phyloP scores from a whole-genome alignment of 78 protist genomes.

The Dictyostelium capitatum region DNA sequence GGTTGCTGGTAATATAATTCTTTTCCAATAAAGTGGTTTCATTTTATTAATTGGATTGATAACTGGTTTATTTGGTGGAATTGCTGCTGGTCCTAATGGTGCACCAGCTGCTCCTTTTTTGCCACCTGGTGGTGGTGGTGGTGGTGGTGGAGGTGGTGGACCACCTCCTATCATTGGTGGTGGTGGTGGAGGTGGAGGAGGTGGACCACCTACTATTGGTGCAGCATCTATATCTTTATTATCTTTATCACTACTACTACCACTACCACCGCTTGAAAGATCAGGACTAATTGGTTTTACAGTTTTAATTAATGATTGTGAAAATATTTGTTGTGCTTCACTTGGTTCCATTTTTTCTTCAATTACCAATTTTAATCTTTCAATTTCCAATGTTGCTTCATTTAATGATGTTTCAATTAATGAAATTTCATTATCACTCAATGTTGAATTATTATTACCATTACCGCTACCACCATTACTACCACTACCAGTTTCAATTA shows the following conservation, averaged over 20 bases:
- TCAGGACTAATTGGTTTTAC: constrained; percentile 23
- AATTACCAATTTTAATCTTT: constrained; percentile 36
- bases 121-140: constrained; percentile 58
- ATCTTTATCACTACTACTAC: background rate
- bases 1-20: constrained; percentile 62
- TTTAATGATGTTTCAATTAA: background rate
- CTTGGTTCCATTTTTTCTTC: constrained; percentile 55
- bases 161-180: constrained; percentile 55
- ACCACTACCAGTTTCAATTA: too few relatives aligned
- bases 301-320: background rate
- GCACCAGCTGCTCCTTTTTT: constrained; percentile 42
- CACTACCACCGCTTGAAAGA: background rate
- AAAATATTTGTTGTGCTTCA: constrained; percentile 5
- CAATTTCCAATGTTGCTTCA: constrained; percentile 49
- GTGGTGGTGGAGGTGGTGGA: constrained; percentile 80
- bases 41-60: constrained; percentile 65
- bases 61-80: constrained; percentile 81
- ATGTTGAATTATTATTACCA: background rate
- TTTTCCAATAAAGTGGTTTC: constrained; percentile 81
- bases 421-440: background rate
- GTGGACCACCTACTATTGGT: background rate
- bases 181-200: constrained; percentile 56
- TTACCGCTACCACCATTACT: background rate
- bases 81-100: constrained; percentile 53
- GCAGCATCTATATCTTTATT: background rate